Evolutionary conservation across 2,329 filamentous ascomycete genomes (phyloP), one percentile per base, ranked within the genome.

Genomic region (Alternaria postmessia): DNA sequence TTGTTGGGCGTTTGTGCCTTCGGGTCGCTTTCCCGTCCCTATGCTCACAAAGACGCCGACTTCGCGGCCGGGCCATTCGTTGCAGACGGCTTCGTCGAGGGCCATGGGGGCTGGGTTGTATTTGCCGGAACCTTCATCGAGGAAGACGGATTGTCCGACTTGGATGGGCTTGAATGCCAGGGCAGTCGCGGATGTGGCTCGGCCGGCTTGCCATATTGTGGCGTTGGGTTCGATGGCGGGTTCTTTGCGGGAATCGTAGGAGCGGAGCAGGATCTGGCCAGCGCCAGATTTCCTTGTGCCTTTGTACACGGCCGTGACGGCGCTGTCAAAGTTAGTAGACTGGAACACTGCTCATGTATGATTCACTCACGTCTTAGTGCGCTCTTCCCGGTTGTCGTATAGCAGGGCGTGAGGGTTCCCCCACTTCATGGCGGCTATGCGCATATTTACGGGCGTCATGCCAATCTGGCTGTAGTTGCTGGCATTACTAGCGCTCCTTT

Each of bases 111-210:
- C 86, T 0, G 94, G 95, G 75, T 99, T 99, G 80, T 95, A 99
- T 63, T 91, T 93, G 5, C 95, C 95, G 1, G 87, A 85, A 1
- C 95, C 95, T 75, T 98, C 94, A 69, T 99, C 95, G 61, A 97
- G 90, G 74, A 99, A 99, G 9, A 93, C 85, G 0, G 93, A 94
- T 77, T 98, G 94, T 4, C 95, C 95, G 39, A 99, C 92, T 66
- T 91, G 90, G 51, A 99, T 93, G 0, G 94, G 93, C 77, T 99
- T 99, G 81, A 99, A 99, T 1, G 95, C 95, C 43, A 97, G 84
- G 0, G 92, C 93, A 1, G 94, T 95, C 1, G 95, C 92, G 54
- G 87, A 92, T 1, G 95, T 99, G n/a, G 95, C 95, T 61, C 95
- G 88, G 11, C 95, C 95, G 5, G 95, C 95, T 80, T 99, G 90